A percentile compares a stretch with the other conserved stretches of the same genome.
These are phyloP conservation scores for Cercospora sp. DNA, from an alignment of 2,329 filamentous ascomycete species.

Conservation along the genomic window DNA sequence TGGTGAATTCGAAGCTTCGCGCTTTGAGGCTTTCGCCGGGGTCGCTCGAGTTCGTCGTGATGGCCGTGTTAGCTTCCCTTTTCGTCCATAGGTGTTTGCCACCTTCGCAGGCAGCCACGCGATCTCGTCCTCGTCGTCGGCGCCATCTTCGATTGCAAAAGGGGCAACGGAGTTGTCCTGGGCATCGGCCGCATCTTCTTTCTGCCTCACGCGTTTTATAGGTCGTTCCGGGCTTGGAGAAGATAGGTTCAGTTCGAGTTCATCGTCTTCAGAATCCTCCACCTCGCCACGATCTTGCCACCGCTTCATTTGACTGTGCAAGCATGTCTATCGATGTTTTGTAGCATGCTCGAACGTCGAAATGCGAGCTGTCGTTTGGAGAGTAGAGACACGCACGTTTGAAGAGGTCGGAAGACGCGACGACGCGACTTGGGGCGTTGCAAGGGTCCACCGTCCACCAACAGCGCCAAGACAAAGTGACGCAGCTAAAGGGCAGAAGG, in stretches of 20 bases:
- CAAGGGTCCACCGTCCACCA: constrained; percentile 3
- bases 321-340: constrained; percentile 20
- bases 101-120: constrained; percentile 28
- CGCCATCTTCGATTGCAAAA: neutral
- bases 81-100: constrained; percentile 28
- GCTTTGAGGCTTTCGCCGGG: neutral
- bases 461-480: constrained; percentile 3
- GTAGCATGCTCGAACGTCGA: neutral
- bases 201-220: constrained; percentile 27
- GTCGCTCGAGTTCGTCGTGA: neutral
- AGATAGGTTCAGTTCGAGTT: constrained; percentile 34
- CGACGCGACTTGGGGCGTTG: constrained; percentile 1
- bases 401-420: constrained; percentile 2
- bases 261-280: constrained; percentile 54
- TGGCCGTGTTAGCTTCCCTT: constrained; percentile 16
- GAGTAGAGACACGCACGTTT: neutral
- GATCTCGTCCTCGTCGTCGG: constrained; percentile 14
- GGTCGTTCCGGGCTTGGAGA: constrained; percentile 26
- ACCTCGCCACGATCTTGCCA: constrained; percentile 53
- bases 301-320: constrained; percentile 46
- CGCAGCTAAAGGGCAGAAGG: neutral
- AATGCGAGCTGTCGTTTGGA: neutral
- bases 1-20: neutral
- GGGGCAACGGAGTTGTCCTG: neutral
- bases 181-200: neutral